phyloP scores from a whole-genome alignment of 78 protist species.

The Salpingoeca rosetta region DNA sequence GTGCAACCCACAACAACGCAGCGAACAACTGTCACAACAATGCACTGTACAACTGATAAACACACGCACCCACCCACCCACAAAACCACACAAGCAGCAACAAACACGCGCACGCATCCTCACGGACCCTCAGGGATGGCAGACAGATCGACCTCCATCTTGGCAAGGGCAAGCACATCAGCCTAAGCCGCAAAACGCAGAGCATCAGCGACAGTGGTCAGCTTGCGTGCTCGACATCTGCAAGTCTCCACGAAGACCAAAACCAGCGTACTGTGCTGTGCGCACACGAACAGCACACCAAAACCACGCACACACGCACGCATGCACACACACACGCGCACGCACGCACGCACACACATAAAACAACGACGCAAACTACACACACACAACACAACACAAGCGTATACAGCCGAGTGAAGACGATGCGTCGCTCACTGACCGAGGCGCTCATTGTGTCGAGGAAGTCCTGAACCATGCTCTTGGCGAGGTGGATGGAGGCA shows the following conservation, averaged over 20 bases:
- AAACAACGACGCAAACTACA: too few relatives aligned
- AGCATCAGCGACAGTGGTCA: background rate
- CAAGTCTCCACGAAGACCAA: background rate
- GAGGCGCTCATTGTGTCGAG: slow-evolving; percentile 23
- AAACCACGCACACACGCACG: too few relatives aligned
- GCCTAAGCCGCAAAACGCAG: too few relatives aligned
- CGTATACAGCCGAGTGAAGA: background rate
- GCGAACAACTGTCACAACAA: background rate
- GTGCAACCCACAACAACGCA: background rate
- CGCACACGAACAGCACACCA: too few relatives aligned
- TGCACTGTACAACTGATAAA: background rate
- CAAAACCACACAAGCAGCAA: too few relatives aligned
- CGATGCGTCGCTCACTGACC: too few relatives aligned
- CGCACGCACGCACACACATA: too few relatives aligned
- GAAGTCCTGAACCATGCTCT: slow-evolving; percentile 16
- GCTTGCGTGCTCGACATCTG: background rate
- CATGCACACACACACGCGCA: too few relatives aligned
- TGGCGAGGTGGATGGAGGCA: slow-evolving; percentile 5
- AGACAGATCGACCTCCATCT: slow-evolving; percentile 54
- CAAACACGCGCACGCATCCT: too few relatives aligned
- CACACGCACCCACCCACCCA: too few relatives aligned
- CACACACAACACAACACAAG: too few relatives aligned
- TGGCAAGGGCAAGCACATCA: slow-evolving; percentile 52
- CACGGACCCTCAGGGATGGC: slow-evolving; percentile 47
- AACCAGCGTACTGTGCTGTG: background rate